Conservation (phyloP, 1,139 yeast species). For the Arxiozyma slooffiae region DNA sequence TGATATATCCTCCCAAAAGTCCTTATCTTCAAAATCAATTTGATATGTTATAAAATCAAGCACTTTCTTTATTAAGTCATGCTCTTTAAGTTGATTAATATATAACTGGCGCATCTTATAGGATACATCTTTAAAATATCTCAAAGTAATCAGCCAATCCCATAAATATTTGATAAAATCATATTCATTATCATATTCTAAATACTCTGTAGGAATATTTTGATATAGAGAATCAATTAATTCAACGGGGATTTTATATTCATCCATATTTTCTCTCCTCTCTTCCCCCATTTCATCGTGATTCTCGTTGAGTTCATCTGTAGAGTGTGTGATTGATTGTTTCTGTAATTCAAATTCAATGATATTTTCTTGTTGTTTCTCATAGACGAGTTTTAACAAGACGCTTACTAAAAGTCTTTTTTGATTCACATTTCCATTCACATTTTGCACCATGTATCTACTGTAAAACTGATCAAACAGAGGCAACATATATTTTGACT, state of each 20-base stretch:
- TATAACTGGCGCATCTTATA: constrained; percentile 54
- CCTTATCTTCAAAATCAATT: constrained; percentile 30
- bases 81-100: constrained; percentile 45
- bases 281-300: constrained; percentile 22
- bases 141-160: constrained; percentile 60
- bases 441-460: constrained; percentile 10
- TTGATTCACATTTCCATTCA: constrained; percentile 17
- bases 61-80: constrained; percentile 39
- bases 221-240: constrained; percentile 11
- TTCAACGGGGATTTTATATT: constrained; percentile 21
- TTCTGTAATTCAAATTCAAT: constrained; percentile 48
- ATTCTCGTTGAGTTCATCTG: constrained; percentile 13
- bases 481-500: constrained; percentile 2
- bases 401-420: constrained; percentile 35
- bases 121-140: constrained; percentile 58
- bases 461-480: constrained; percentile 18
- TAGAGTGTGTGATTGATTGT: constrained; percentile 15
- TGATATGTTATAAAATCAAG: constrained; percentile 45
- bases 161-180: constrained; percentile 44
- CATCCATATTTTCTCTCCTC: constrained; percentile 14
- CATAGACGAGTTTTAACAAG: constrained; percentile 32
- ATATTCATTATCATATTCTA: constrained; percentile 34
- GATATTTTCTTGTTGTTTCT: constrained; percentile 46
- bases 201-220: constrained; percentile 30
- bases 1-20: constrained; percentile 30